Base-by-base conservation (phyloP, 768 basidiomycete species). In the Amanita brunnescens region DNA sequence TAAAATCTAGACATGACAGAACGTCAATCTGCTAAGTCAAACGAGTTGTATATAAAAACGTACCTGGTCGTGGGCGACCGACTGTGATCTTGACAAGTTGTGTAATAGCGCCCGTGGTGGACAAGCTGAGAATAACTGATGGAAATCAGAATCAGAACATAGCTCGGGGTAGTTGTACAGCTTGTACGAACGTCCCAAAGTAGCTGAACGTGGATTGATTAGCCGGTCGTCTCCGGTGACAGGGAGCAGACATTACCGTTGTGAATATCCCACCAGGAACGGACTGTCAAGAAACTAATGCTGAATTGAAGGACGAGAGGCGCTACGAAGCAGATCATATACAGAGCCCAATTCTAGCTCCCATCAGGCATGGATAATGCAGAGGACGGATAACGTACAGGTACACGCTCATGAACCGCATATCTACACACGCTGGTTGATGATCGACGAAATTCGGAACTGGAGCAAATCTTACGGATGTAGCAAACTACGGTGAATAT, bases 191-290 rank as follows among this genome's bases (percentile, higher is more conserved):
- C 75, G 66, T 60, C 75, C 71, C 52, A 71, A 66, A 40, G 69
- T 69, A 47, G 68, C 75, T 76, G 58, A 16, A 26, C 35, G 33
- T 33, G 40, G 32, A 45, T 46, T 26, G 54, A 44, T 44, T 26
- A 56, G 43, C 23, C 34, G 16, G 26, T 44, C 14, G 35, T 53
- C 41, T 42, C 44, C 37, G 49, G 45, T 39, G 44, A 57, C 48
- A 49, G 47, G 45, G 43, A 40, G 60, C 63, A 29, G 62, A 54
- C 54, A 67, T 64, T 56, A 67, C 85, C 74, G 59, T 80, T 84
- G 61, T 96, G 94, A 26, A 86, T 69, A 61, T 96, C 94, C 92
- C 93, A 97, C 72, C 81, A 82, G 2, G 82, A 85, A n/a, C 85
- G 78, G 24, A 91, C 71, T 18, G 90, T 85, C 12, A 87, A 44